Evolutionary conservation across 768 basidiomycete species (phyloP), one percentile per base, ranked within the genome.

Genomic region (Naematelia encephala): DNA sequence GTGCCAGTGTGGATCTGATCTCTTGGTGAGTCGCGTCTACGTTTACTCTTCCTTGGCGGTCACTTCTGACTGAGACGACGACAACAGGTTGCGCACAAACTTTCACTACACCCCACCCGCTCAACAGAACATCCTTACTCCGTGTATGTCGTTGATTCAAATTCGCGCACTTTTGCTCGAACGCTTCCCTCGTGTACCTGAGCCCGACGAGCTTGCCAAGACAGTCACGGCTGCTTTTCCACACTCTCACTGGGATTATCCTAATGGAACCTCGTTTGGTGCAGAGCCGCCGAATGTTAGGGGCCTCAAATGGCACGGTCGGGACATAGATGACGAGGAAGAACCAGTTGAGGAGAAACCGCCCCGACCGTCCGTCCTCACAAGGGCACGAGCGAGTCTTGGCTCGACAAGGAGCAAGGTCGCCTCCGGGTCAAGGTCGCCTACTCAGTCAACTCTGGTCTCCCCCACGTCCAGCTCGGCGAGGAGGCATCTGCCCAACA

Each of bases 11-110:
- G 2, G 70, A 72, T 61, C 54, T 72, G 30, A 67, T 69, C 22
- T 69, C 68, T 25, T 72, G 70, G 70, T 72, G 54, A 56, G 68
- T 61, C 16, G n/a, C n/a, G n/a, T n/a, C n/a, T n/a, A n/a, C n/a
- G n/a, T n/a, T n/a, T n/a, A n/a, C n/a, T n/a, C n/a, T n/a, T n/a
- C n/a, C n/a, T n/a, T n/a, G n/a, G n/a, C n/a, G n/a, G n/a, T 39
- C 34, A 8, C 34, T 39, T 8, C 34, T 39, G 34, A 39, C 34
- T n/a, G n/a, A n/a, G 34, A 39, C 16, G 5, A 4, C 23, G 26
- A 23, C 25, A 12, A 46, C 51, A 72, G 70, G 70, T 60, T 72
- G 1, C 65, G 68, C 3, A 67, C 62, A 16, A 72, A 72, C 56
- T 72, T 72, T 43, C 68, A 72, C 30, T 66, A 72, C 43, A 59